A percentile compares a stretch with the other conserved stretches of the same genome.
phyloP scores from a whole-genome alignment of 1,284 basidiomycete genomes.

The Malassezia yamatoensis region DNA sequence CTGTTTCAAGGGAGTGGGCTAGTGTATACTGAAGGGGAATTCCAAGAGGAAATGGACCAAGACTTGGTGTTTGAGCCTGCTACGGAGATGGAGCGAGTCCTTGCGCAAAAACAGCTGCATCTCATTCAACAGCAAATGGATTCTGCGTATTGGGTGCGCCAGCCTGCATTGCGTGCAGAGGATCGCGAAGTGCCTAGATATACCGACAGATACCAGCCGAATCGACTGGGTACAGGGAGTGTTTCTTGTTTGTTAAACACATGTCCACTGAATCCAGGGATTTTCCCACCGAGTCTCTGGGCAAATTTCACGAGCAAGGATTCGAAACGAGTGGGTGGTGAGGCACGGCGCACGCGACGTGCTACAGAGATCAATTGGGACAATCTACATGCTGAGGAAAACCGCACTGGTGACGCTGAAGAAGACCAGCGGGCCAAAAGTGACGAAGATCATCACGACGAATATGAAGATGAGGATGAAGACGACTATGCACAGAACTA shows the following conservation, averaged over 20 bases:
- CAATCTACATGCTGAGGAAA: conserved; percentile 31
- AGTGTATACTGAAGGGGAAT: not conserved
- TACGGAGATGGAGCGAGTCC: not conserved
- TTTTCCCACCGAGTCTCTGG: conserved; percentile 41
- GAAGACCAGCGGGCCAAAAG: conserved; percentile 28
- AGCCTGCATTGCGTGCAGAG: not conserved
- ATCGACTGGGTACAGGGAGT: conserved; percentile 9
- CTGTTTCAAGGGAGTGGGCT: conserved; percentile 2
- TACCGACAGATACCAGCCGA: conserved; percentile 35
- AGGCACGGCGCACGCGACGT: not conserved
- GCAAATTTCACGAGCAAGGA: conserved; percentile 40
- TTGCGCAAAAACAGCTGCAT: conserved; percentile 8
- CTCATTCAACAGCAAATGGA: conserved; percentile 1
- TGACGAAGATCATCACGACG: conserved; percentile 37
- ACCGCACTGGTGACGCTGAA: conserved; percentile 24
- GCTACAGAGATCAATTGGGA: conserved; percentile 34
- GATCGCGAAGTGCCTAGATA: conserved; percentile 27
- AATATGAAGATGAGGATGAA: conserved; percentile 46
- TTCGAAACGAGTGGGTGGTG: conserved; percentile 20
- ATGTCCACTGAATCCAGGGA: conserved; percentile 31
- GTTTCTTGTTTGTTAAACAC: conserved; percentile 17
- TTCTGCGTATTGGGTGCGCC: conserved; percentile 15
- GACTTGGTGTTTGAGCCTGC: conserved; percentile 3
- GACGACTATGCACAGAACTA: conserved; percentile 46
- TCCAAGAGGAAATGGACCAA: conserved; percentile 2